Base-by-base conservation (phyloP, 1,284 basidiomycete species). In the Microbotryum violaceum region DNA sequence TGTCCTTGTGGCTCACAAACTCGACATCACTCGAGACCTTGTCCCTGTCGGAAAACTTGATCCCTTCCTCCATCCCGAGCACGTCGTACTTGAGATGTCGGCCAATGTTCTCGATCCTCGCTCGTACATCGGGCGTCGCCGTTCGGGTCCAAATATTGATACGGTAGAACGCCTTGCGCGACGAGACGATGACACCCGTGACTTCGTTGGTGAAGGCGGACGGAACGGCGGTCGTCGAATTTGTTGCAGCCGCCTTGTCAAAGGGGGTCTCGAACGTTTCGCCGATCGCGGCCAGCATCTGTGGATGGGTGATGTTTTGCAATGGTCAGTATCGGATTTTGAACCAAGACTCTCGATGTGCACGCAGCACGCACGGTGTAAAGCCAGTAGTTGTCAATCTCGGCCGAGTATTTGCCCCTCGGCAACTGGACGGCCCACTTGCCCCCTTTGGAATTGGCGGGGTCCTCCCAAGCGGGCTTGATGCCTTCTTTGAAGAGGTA, bases 401-500 rank as follows among this genome's bases (percentile, higher is more conserved):
- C 46, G 23, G 54, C 74, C 60, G 88, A 82, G 74, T 88, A 91
- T 81, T 97, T 97, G 71, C 97, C 94, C 74, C 89, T 87, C 31
- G 96, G 94, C 37, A 99, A 79, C 77, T 99, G 96, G 68, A 98
- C 91, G 73, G 87, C 89, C 94, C 94, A 99, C 79, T 97, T 98
- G 63, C 94, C 94, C 55, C 94, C 94, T 70, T 89, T 83, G 75
- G 92, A 91, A 79, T 98, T 98, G 49, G 91, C 89, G 23, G 89
- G 84, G 72, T 96, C 92, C 75, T 97, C 92, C 91, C 92, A 97
- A 56, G 91, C 91, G 20, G 91, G 91, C 71, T 93, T 92, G 72
- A 97, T 93, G 45, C 87, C 88, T 72, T 91, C 88, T 82, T 97
- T 97, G 85, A 98, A 98, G 64, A 98, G 82, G 79, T 98, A 98